A percentile compares a stretch with the other conserved stretches of the same genome.
Evolutionary conservation across 495 filamentous ascomycete species (phyloP).

Genomic region (Wilcoxina mikolae): DNA sequence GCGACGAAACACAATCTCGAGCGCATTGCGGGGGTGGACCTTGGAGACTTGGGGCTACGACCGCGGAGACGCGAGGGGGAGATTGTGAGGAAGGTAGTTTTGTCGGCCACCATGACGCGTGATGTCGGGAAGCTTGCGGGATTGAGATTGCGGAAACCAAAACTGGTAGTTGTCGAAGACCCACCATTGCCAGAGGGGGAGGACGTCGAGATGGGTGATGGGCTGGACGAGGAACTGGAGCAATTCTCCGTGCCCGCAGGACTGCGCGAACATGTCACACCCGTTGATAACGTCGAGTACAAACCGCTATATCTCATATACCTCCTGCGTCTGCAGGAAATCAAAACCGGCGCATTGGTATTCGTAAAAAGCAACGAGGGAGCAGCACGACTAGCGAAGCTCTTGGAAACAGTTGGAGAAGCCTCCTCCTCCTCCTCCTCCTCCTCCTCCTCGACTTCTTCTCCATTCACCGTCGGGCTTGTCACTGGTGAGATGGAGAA

Average conservation of each 20-base stretch:
- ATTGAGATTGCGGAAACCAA: constrained; percentile 57
- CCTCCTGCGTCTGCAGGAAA: constrained; percentile 34
- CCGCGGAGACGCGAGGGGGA: constrained; percentile 10
- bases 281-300: constrained; percentile 55
- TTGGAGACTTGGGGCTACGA: constrained; percentile 25
- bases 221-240: constrained; percentile 1
- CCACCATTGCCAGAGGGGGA: constrained; percentile 25
- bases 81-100: constrained; percentile 26
- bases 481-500: constrained; percentile 27
- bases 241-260: constrained; percentile 5
- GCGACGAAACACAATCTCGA: constrained; percentile 1
- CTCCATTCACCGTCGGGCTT: constrained; percentile 9
- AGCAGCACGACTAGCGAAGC: constrained; percentile 60
- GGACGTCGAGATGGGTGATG: constrained; percentile 22
- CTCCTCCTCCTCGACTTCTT: too few relatives aligned
- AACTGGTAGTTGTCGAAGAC: constrained; percentile 57
- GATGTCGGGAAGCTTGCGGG: constrained; percentile 67
- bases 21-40: constrained; percentile 11
- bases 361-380: constrained; percentile 82
- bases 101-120: constrained; percentile 87
- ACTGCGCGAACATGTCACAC: constrained; percentile 57
- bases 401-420: constrained; percentile 37
- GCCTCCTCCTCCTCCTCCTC: too few relatives aligned
- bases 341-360: constrained; percentile 45
- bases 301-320: constrained; percentile 74